Base-by-base conservation (phyloP, 108 stramenopile genomes). In the Bacterosira constricta region DNA sequence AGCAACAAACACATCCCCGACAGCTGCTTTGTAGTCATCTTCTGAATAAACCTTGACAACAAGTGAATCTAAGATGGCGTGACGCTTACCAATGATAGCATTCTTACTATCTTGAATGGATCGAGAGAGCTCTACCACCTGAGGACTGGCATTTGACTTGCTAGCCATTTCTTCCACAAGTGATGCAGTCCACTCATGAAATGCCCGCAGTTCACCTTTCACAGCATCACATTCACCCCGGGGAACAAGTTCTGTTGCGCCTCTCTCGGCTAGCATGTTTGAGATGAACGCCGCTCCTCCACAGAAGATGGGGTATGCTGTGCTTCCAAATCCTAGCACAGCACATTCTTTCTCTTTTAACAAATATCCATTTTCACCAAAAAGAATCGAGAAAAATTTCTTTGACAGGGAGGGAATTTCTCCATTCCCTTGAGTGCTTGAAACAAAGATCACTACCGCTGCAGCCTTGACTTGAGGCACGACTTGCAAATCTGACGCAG, bases 301-400 rank as follows among this genome's bases (percentile, higher is more conserved):
- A 42, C 70, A 71, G 37, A 64, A 71, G 26, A 64, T 64, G 9
- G 70, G 70, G 18, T 71, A 71, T 17, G 50, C 50, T 12, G 63
- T 31, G 17, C 63, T 64, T 12, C 70, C 70, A 18, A 71, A 36
- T 4, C 49, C 70, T 20, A 71, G 34, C 15, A 71, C 70, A 4
- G 70, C 70, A 34, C 46, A 49, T 2, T 23, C 12, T 27, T 53
- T 71, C n/a, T 39, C 70, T 3, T 21, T 1, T n/a, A 71, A 49
- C 8, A 37, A 7, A 53, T 34, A 7, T 1, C 47, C 35, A 13
- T 63, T 26, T 50, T 64, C 20, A 36, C 7, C 25, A 61, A 59
- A 64, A 23, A 66, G 50, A 2, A 46, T 18, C 4, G 64, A 51
- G 18, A 64, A 71, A 20, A 64, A 71, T 29, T 37, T 44, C 3